Evolutionary conservation across 1,284 basidiomycete genomes (phyloP).

Genomic region (Cerrena zonata): DNA sequence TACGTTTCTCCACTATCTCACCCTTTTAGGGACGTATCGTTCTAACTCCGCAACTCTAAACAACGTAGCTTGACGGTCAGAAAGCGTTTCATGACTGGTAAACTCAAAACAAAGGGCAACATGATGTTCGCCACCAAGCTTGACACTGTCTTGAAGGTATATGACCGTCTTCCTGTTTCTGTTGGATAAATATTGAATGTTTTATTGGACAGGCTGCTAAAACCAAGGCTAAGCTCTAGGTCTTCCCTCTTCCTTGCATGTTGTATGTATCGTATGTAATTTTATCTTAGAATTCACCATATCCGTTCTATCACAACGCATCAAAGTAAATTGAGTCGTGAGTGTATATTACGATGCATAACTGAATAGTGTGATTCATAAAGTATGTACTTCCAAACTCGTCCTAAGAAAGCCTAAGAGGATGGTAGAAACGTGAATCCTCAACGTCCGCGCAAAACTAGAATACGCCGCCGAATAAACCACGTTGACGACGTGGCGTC

Average conservation of each 20-base stretch:
- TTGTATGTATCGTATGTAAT: neutral
- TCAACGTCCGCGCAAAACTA: too few species aligned
- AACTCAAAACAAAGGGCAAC: conserved; percentile 80
- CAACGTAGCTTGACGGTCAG: conserved; percentile 69
- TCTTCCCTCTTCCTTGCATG: neutral
- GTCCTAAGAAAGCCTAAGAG: too few species aligned
- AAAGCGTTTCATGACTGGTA: conserved; percentile 93
- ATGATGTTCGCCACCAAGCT: conserved; percentile 89
- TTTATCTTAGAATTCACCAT: too few species aligned
- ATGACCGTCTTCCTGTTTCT: neutral
- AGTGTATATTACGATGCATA: neutral
- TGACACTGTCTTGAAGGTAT: conserved; percentile 72
- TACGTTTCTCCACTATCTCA: conserved; percentile 22
- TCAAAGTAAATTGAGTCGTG: too few species aligned
- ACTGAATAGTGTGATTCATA: neutral
- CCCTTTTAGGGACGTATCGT: neutral
- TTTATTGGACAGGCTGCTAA: conserved; percentile 26
- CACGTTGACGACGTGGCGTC: conserved; percentile 63
- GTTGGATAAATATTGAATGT: neutral
- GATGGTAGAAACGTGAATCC: too few species aligned
- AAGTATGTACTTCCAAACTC: neutral
- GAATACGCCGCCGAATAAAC: conserved; percentile 70
- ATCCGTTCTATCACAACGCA: too few species aligned
- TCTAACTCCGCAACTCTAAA: neutral
- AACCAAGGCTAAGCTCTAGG: conserved; percentile 36